Conservation (phyloP, 495 filamentous ascomycete species). For the Neurospora intermedia region DNA sequence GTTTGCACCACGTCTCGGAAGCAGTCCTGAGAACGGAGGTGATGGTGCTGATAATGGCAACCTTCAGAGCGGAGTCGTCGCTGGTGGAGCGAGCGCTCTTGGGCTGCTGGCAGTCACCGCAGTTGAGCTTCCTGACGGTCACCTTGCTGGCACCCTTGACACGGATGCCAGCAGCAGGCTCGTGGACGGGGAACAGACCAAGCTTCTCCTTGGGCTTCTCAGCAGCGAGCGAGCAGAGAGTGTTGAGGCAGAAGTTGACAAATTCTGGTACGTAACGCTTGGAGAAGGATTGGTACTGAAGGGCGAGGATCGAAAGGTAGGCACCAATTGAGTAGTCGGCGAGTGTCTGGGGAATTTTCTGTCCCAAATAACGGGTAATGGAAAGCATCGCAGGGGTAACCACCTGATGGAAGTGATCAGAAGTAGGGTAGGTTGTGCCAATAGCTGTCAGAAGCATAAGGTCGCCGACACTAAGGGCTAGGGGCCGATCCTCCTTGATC, state of each 20-base stretch:
- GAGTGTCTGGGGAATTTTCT: conserved; percentile 53
- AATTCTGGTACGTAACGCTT: conserved; percentile 84
- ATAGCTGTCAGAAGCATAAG: conserved; percentile 73
- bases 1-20: conserved; percentile 51
- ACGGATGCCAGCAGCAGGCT: conserved; percentile 43
- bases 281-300: conserved; percentile 71
- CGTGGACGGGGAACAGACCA: conserved; percentile 53
- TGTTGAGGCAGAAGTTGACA: conserved; percentile 68
- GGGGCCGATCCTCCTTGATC: conserved; percentile 48
- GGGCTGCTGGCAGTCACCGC: conserved; percentile 41
- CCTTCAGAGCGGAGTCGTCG: conserved; percentile 37
- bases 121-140: conserved; percentile 30
- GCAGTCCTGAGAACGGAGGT: conserved; percentile 47
- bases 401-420: conserved; percentile 91
- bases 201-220: conserved; percentile 30
- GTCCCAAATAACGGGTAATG: conserved; percentile 72
- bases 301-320: conserved; percentile 63
- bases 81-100: conserved; percentile 9
- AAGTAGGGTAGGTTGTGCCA: conserved; percentile 79
- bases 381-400: conserved; percentile 77
- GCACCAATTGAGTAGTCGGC: conserved; percentile 59
- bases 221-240: conserved; percentile 58
- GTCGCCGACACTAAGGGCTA: conserved; percentile 59
- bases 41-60: conserved; percentile 47
- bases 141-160: conserved; percentile 27